Conservation (phyloP, 129 eudicot genomes). For the Apium graveolens region DNA sequence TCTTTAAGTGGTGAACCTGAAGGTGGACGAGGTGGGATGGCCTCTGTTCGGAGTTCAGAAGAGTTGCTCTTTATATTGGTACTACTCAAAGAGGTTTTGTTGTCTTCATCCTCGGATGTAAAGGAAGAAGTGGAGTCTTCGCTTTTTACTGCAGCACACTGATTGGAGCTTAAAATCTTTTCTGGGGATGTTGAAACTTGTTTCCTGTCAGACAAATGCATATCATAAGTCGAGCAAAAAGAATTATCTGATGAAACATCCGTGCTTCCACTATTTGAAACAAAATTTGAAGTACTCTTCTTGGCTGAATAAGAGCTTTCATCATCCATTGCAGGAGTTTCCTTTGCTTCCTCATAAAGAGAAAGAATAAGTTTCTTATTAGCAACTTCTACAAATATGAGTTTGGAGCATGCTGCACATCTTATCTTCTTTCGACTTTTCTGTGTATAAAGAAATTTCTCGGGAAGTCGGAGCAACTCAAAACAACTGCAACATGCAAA, state of each 20-base stretch:
- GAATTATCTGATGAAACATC: slow-evolving; percentile 63
- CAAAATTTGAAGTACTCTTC: slow-evolving; percentile 19
- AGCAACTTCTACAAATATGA: slow-evolving; percentile 37
- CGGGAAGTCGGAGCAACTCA: slow-evolving; percentile 66
- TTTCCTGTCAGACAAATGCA: slow-evolving; percentile 52
- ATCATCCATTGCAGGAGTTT: slow-evolving; percentile 13
- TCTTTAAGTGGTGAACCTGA: slow-evolving; percentile 81
- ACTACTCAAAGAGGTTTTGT: slow-evolving; percentile 6
- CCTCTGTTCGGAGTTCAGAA: slow-evolving; percentile 24
- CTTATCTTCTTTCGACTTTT: slow-evolving; percentile 40
- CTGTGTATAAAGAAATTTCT: slow-evolving; percentile 20
- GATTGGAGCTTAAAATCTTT: slow-evolving; percentile 35
- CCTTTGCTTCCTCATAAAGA: slow-evolving; percentile 21
- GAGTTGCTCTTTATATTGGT: slow-evolving; percentile 20
- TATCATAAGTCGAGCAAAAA: slow-evolving; percentile 58
- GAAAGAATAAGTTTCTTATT: slow-evolving; percentile 52
- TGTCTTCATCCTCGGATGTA: slow-evolving; percentile 61
- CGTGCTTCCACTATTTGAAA: slow-evolving; percentile 32
- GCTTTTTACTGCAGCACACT: slow-evolving; percentile 26
- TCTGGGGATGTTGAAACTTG: slow-evolving; percentile 23
- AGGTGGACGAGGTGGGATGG: slow-evolving; percentile 40
- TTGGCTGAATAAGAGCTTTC: slow-evolving; percentile 9
- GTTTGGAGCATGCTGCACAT: slow-evolving; percentile 70
- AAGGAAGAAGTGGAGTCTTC: slow-evolving; percentile 29
- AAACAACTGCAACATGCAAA: slow-evolving; percentile 65